Base-by-base conservation (phyloP, 176 grass and related monocot species). In the Eleusine coracana region DNA sequence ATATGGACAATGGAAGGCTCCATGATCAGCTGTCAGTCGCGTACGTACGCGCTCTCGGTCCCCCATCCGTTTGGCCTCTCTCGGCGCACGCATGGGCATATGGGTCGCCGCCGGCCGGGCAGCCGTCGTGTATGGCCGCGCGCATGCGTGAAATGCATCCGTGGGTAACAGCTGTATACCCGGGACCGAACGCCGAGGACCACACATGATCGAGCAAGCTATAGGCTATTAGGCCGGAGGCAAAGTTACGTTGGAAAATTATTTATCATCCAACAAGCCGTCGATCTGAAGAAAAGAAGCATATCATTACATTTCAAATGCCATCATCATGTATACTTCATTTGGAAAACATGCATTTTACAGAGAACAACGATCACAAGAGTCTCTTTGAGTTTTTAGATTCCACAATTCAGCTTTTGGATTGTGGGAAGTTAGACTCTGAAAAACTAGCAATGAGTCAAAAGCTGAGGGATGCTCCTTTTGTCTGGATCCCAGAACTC, bases 101-200 rank as follows among this genome's bases (percentile, higher is more conserved):
- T 61, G 58, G 58, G 58, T 61, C 58, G 58, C n/a, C 58, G 58
- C 56, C 56, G 56, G 56, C 56, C 56, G n/a, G 58, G n/a, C 58
- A 2, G 2, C 21, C 21, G 21, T n/a, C 5, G 55, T 52, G 8
- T 52, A 3, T 2, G 14, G 4, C 11, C 20, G 17, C 17, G 52
- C 52, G 52, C 52, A 55, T 6, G 52, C 52, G 6, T 55, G 17
- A 20, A 5, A 55, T 5, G 15, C 1, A 21, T 58, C 2, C 5
- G 16, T 58, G 55, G 6, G n/a, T n/a, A 58, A 58, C 55, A 58
- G 55, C 55, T 58, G 55, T 58, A 34, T 34, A 34, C 31, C 31
- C 55, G 55, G 20, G 55, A 58, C 55, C 20, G 55, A n/a, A 58
- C 55, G 20, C 55, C 55, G 55, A 17, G 55, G 20, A n/a, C 55